Base-by-base conservation (phyloP, 805 yeast genomes). In the Metschnikowia noctiluminum region DNA sequence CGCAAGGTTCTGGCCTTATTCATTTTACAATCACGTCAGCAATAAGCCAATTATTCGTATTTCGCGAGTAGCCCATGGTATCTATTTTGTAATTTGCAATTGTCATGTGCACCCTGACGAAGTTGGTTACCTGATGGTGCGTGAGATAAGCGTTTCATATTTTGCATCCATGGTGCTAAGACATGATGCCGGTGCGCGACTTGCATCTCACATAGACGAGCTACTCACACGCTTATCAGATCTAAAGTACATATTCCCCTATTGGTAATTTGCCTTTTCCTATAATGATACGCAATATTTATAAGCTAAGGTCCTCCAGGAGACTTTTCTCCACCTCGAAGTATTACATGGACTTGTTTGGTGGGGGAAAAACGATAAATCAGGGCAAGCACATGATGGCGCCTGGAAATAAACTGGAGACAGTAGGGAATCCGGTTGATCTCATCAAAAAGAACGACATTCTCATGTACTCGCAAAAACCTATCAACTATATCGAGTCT, bases 361-460 rank as follows among this genome's bases (percentile, higher is more conserved):
- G 70, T 3, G 70, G 70, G 1, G 60, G 61, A 11, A 64, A 65
- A 50, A 46, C 58, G 3, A 40, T 54, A 16, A 43, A 38, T 16
- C 50, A 35, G 40, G 46, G 38, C 26, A 51, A 45, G 27, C 42
- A 28, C 11, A 42, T 45, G 42, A 45, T 42, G 52, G 71, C 73
- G 1, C 76, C 75, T 10, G 58, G 65, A 2, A 68, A 66, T 13
- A 71, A 70, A 52, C 65, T 69, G 46, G 73, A 73, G 48, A 63
- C 73, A 11, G 56, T 69, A 13, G 54, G 76, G 16, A 72, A 72
- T 45, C 77, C 78, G 4, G 76, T 69, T 3, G 78, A 73, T 57
- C 55, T 73, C 43, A 60, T 71, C 51, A 73, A 71, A 52, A 71
- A 66, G 54, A 73, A 73, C 55, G 77, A 73, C 48, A 70, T 73